phyloP scores from a whole-genome alignment of 768 basidiomycete genomes.

The Russula sp. region DNA sequence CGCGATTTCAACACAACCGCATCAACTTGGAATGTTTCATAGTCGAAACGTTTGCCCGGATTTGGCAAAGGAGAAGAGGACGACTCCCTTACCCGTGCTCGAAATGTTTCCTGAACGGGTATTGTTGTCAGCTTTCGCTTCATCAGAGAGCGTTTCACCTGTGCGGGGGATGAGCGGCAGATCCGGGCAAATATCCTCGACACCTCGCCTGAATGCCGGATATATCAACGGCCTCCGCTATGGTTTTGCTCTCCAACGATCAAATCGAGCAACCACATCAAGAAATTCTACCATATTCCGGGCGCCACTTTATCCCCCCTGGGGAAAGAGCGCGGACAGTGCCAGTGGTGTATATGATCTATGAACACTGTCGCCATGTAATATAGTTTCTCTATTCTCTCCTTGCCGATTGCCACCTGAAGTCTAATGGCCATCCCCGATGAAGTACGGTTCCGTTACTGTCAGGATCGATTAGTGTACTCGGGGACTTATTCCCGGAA shows the following conservation, averaged over 20 bases:
- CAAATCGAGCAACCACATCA: conserved; percentile 72
- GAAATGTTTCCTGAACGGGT: conserved; percentile 38
- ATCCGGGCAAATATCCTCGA: conserved; percentile 50
- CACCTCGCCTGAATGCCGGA: conserved; percentile 55
- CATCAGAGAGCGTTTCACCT: conserved; percentile 77
- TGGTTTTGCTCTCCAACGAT: conserved; percentile 71
- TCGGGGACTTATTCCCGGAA: not conserved
- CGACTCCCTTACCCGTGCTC: too few relatives aligned
- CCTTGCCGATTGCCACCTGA: conserved; percentile 47
- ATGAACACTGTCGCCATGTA: not conserved
- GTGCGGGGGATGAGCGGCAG: conserved; percentile 79
- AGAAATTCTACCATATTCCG: conserved; percentile 76
- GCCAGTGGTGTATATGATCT: conserved; percentile 75
- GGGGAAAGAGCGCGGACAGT: conserved; percentile 50
- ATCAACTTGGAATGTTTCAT: conserved; percentile 71
- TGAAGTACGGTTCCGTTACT: conserved; percentile 55
- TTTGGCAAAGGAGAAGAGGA: too few relatives aligned
- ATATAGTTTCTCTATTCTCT: conserved; percentile 52
- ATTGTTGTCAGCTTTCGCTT: conserved; percentile 56
- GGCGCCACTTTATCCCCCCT: conserved; percentile 56
- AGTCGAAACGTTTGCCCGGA: conserved; percentile 37
- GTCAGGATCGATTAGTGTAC: conserved; percentile 44
- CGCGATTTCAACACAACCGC: conserved; percentile 47
- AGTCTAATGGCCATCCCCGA: conserved; percentile 50
- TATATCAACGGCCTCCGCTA: conserved; percentile 49